phyloP scores from a whole-genome alignment of 176 grass and related monocot species.

The Puya raimondii region DNA sequence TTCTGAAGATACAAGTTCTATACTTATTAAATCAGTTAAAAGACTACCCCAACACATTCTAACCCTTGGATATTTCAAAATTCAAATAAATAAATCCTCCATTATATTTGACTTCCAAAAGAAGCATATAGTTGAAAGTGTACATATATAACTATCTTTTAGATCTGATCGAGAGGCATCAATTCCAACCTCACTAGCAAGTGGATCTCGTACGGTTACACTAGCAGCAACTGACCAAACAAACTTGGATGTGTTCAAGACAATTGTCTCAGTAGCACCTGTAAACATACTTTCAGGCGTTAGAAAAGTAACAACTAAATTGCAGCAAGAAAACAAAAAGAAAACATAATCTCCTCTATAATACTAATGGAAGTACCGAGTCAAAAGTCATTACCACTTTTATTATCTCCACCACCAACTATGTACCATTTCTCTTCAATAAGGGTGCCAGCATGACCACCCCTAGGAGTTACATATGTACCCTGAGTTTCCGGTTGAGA shows the following conservation, averaged over 20 bases:
- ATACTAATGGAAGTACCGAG: background rate
- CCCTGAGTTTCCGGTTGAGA: slow-evolving; percentile 92
- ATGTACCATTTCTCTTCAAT: slow-evolving; percentile 89
- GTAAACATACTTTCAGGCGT: slow-evolving; percentile 20
- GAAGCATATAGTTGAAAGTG: background rate
- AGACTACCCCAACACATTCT: background rate
- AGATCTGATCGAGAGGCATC: slow-evolving; percentile 9
- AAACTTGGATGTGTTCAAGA: slow-evolving; percentile 78
- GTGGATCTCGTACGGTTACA: slow-evolving; percentile 56
- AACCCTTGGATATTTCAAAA: background rate
- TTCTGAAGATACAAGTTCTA: too few relatives aligned
- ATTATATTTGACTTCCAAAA: background rate
- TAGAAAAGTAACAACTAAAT: slow-evolving; percentile 9
- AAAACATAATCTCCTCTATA: background rate
- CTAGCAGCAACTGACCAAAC: slow-evolving; percentile 74
- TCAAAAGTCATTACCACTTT: slow-evolving; percentile 45
- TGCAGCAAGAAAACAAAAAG: slow-evolving; percentile 4
- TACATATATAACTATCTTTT: background rate
- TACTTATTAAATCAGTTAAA: background rate
- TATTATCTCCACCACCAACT: slow-evolving; percentile 97
- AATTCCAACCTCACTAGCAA: slow-evolving; percentile 82
- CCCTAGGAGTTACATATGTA: slow-evolving; percentile 68
- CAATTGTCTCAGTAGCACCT: slow-evolving; percentile 78
- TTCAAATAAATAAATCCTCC: background rate
- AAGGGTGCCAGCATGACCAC: slow-evolving; percentile 81